Evolutionary conservation across 2,329 filamentous ascomycete species (phyloP), one percentile per base, ranked within the genome.

Genomic region (Talaromyces sp.): DNA sequence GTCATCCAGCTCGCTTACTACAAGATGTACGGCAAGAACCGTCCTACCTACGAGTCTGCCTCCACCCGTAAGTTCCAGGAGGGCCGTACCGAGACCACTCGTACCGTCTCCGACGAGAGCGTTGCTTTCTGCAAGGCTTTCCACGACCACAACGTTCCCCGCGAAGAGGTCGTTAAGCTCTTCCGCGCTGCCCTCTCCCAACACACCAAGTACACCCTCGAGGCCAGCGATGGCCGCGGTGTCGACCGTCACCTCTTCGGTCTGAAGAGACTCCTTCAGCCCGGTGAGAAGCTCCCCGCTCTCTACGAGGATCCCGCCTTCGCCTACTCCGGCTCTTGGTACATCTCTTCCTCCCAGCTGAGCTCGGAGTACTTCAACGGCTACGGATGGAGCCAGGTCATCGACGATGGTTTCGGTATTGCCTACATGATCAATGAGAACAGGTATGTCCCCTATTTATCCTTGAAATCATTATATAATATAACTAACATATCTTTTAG

Each of bases 371-470:
- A 90, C 81, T 99, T 97, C 77, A 99, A 99, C 72, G 94, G 95
- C 20, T 99, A 99, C 75, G 94, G 94, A 41, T 99, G 94, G 94
- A 94, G 89, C 70, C 93, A 99, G 79, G 94, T 99, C 47, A 89
- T 97, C 50, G 92, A 97, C 68, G 90, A 88, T 55, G 94, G 94
- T 27, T 99, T 94, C 76, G 94, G 94, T 61, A 96, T 99, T 70
- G 94, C 94, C 35, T 99, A 99, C 74, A 99, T 99, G 94, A 97
- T 99, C 74, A 99, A 99, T 72, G 93, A 97, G 82, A 96, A 97
- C 75, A 92, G 86, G 88, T 90, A 70, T 74, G 79, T 39, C 3
- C n/a, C n/a, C n/a, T 22, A 6, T 20, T 22, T 27, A 2, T 20
- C 51, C 20, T 27, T 32, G 4, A 22, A 24, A 36, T 41, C 36